phyloP scores from a whole-genome alignment of 495 filamentous ascomycete species.

The Annulohypoxylon stygium region DNA sequence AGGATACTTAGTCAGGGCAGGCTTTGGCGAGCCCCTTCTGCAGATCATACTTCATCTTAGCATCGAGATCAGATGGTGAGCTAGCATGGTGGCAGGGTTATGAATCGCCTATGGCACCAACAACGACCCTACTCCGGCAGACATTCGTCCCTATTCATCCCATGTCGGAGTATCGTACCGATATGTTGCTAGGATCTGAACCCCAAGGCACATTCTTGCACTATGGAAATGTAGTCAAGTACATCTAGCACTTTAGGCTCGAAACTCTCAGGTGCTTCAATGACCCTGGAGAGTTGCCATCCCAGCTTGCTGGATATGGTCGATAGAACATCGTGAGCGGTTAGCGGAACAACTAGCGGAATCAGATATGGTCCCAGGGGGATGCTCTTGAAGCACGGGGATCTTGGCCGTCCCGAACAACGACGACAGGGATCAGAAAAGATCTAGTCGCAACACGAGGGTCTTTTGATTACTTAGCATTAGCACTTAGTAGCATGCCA shows the following conservation, averaged over 20 bases:
- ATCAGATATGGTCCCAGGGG: slow-evolving; percentile 24
- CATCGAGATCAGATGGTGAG: slow-evolving; percentile 39
- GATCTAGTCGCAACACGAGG: slow-evolving; percentile 4
- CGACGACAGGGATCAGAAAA: slow-evolving; percentile 28
- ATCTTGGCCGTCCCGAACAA: slow-evolving; percentile 22
- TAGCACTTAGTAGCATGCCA: not conserved
- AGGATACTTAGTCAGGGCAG: slow-evolving; percentile 25
- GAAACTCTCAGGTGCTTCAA: slow-evolving; percentile 13
- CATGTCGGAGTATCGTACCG: slow-evolving; percentile 12
- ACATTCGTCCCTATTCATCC: slow-evolving; percentile 37
- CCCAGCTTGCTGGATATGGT: slow-evolving; percentile 16
- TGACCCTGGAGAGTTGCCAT: not conserved
- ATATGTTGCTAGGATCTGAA: slow-evolving; percentile 9
- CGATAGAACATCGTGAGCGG: slow-evolving; percentile 30
- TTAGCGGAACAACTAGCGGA: slow-evolving; percentile 36
- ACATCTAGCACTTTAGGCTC: not conserved
- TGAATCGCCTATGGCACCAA: slow-evolving; percentile 24
- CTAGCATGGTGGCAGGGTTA: slow-evolving; percentile 43
- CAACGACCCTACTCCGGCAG: slow-evolving; percentile 26
- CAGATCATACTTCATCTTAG: slow-evolving; percentile 47
- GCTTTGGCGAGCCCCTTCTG: slow-evolving; percentile 47
- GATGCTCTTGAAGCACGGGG: slow-evolving; percentile 36
- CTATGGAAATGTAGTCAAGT: not conserved
- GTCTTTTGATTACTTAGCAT: slow-evolving; percentile 13
- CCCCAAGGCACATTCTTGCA: not conserved